These are phyloP conservation scores for Coemansia sp. DNA, from an alignment of 192 early-diverging fungal species.

Conservation along the genomic window DNA sequence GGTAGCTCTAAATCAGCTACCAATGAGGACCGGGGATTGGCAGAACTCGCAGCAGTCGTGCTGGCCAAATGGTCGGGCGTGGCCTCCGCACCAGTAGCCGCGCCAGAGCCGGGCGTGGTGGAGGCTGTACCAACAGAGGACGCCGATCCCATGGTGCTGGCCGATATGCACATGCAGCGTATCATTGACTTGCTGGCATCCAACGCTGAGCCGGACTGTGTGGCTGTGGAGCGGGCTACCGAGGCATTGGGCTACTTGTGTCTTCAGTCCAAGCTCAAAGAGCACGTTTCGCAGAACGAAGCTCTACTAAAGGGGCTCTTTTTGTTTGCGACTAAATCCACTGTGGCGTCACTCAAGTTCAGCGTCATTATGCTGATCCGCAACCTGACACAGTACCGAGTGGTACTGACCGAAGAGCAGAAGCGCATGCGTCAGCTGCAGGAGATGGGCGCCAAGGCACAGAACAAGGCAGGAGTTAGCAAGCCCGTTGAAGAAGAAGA, in stretches of 20 bases:
- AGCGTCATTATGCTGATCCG: constrained; percentile 74
- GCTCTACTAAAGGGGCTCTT: constrained; percentile 65
- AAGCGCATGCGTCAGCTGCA: constrained; percentile 79
- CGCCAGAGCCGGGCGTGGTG: constrained; percentile 12
- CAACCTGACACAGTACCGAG: constrained; percentile 76
- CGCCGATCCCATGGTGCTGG: constrained; percentile 34
- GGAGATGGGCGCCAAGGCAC: constrained; percentile 61
- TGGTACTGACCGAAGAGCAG: constrained; percentile 77
- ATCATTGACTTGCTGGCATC: constrained; percentile 20
- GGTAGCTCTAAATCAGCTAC: constrained; percentile 27
- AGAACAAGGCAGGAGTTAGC: constrained; percentile 16
- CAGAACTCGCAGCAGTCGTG: constrained; percentile 62
- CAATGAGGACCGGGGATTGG: constrained; percentile 54
- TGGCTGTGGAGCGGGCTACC: constrained; percentile 61
- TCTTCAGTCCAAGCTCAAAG: constrained; percentile 70
- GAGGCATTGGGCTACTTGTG: constrained; percentile 88
- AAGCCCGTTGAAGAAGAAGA: constrained; percentile 16
- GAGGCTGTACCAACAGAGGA: constrained; percentile 17
- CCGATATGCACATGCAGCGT: constrained; percentile 41
- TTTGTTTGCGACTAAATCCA: constrained; percentile 49
- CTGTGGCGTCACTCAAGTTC: constrained; percentile 66
- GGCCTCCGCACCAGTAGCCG: constrained; percentile 32
- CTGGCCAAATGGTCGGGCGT: constrained; percentile 67
- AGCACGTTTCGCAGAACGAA: constrained; percentile 64
- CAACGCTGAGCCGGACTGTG: constrained; percentile 26